phyloP scores from a whole-genome alignment of 768 basidiomycete genomes.

The Mycena latifolia region DNA sequence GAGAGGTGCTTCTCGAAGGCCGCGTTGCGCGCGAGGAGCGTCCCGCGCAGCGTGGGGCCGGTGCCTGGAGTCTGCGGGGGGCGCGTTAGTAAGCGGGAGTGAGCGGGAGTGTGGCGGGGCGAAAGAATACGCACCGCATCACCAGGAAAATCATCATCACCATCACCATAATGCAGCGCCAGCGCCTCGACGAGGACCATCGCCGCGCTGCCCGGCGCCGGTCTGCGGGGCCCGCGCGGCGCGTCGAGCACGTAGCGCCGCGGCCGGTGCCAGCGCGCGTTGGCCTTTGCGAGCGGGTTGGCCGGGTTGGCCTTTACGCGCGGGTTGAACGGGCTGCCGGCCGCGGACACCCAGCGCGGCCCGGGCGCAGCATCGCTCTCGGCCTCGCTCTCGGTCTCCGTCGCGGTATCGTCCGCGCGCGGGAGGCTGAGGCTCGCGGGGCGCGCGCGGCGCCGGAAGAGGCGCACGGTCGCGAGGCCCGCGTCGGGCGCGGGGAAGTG shows the following conservation, averaged over 20 bases:
- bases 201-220: background rate
- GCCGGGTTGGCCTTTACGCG: slow-evolving; percentile 13
- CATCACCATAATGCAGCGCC: background rate
- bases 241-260: slow-evolving; percentile 25
- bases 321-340: background rate
- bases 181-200: slow-evolving; percentile 34
- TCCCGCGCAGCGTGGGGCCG: slow-evolving; percentile 69
- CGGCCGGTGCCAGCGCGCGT: background rate
- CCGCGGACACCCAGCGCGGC: too few species aligned
- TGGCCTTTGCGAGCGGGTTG: background rate
- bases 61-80: too few species aligned
- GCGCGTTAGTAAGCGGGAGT: slow-evolving; percentile 20
- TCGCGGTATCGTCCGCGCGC: slow-evolving; percentile 7
- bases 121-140: background rate
- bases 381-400: slow-evolving; percentile 54
- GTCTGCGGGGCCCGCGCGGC: slow-evolving; percentile 24
- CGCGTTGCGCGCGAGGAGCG: slow-evolving; percentile 87
- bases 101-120: background rate
- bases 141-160: too few species aligned
- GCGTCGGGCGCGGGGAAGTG: slow-evolving; percentile 84
- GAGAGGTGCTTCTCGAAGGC: slow-evolving; percentile 89
- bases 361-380: slow-evolving; percentile 53
- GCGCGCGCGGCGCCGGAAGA: slow-evolving; percentile 76
- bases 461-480: slow-evolving; percentile 69
- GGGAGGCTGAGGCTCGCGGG: slow-evolving; percentile 74